Conservation (phyloP, 1,284 basidiomycete genomes). For the Cutaneotrichosporon sp. region DNA sequence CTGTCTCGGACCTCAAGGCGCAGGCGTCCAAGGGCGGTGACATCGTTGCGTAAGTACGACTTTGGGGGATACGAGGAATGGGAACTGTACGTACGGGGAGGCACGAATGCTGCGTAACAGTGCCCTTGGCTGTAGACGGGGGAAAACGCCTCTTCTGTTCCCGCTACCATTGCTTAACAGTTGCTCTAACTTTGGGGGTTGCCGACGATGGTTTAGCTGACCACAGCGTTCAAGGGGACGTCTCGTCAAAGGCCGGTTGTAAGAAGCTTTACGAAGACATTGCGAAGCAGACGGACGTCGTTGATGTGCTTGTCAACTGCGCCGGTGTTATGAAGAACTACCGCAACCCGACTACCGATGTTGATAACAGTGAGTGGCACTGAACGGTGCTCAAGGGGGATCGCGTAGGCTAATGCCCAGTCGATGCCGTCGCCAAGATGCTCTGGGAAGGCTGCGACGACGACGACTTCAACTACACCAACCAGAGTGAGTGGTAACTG, state of each 20-base stretch:
- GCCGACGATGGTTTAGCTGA: background rate
- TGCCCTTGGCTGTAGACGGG: too few species aligned
- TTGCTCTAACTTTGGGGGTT: too few species aligned
- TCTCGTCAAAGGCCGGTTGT: constrained; percentile 39
- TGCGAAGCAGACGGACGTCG: constrained; percentile 23
- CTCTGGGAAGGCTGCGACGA: constrained; percentile 38
- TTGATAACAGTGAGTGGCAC: constrained; percentile 29
- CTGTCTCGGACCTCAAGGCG: constrained; percentile 36
- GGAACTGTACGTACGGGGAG: too few species aligned
- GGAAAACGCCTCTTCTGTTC: too few species aligned
- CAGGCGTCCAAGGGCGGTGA: constrained; percentile 21
- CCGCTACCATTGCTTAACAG: too few species aligned
- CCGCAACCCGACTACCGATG: constrained; percentile 26
- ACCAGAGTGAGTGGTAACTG: constrained; percentile 20
- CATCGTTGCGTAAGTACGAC: constrained; percentile 7
- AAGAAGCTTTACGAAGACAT: constrained; percentile 35
- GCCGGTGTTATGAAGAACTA: constrained; percentile 35
- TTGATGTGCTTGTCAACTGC: constrained; percentile 45
- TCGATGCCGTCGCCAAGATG: constrained; percentile 34
- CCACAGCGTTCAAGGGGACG: constrained; percentile 43
- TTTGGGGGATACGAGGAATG: too few species aligned
- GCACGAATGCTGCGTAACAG: too few species aligned
- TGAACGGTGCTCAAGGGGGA: background rate
- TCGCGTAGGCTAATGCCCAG: constrained; percentile 10
- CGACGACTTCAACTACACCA: constrained; percentile 29